Percentiles rank a stretch among this genome's conserved stretches.
These are phyloP conservation scores for Candida tetrigidarum DNA, from an alignment of 1,139 yeast species.

Conservation along the genomic window DNA sequence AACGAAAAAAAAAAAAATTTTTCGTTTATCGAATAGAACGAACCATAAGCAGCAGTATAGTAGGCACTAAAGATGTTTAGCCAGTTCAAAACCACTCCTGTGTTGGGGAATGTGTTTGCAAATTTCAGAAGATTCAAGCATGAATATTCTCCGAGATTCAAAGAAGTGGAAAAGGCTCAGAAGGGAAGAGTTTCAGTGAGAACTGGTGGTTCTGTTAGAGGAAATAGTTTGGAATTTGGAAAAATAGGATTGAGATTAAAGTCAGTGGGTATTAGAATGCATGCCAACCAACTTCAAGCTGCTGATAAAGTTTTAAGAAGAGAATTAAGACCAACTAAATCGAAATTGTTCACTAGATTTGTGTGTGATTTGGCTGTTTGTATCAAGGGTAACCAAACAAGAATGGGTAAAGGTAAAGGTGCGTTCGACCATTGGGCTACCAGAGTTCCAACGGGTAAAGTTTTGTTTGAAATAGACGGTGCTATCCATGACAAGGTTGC, in stretches of 20 bases:
- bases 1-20: constrained; percentile 2
- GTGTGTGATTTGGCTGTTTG: constrained; percentile 90
- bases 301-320: constrained; percentile 88
- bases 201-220: constrained; percentile 92
- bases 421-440: constrained; percentile 97
- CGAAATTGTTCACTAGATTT: constrained; percentile 76
- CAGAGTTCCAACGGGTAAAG: constrained; percentile 94
- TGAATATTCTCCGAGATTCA: constrained; percentile 87
- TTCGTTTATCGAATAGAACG: not conserved
- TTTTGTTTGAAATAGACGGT: constrained; percentile 83
- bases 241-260: constrained; percentile 85
- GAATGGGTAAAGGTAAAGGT: constrained; percentile 99
- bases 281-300: constrained; percentile 90
- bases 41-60: not conserved
- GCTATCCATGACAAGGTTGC: constrained; percentile 88
- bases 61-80: not conserved
- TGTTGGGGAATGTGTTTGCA: constrained; percentile 3
- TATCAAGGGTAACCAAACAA: constrained; percentile 96
- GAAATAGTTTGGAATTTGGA: constrained; percentile 82
- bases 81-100: constrained; percentile 4
- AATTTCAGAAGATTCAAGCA: constrained; percentile 60
- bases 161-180: constrained; percentile 75
- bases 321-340: constrained; percentile 74
- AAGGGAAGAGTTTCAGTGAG: constrained; percentile 96
- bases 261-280: constrained; percentile 81